Evolutionary conservation across 1,284 basidiomycete species (phyloP), one percentile per base, ranked within the genome.

Genomic region (Puccinia novopanici): DNA sequence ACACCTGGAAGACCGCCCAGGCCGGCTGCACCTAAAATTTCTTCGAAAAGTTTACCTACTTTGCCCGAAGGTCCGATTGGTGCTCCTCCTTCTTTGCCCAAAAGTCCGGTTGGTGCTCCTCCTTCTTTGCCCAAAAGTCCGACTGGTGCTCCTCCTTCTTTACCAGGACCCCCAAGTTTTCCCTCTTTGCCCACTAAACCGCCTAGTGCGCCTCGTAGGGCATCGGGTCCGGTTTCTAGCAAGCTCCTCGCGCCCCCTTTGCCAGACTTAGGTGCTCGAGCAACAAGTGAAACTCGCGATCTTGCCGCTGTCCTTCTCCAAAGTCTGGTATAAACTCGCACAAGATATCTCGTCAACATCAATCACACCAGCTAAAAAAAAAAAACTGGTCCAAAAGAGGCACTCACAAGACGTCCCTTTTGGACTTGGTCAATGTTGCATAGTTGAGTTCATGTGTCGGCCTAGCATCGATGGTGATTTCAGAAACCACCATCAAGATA

Each of bases 351-450:
- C 24, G 22, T 63, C 34, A 63, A 37, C 8, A 40, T 63, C 19
- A 42, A 40, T 63, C 40, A 12, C 12, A 48, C 45, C 12, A 48
- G 30, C 4, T 63, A 19, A 1, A 63, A 22, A n/a, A 63, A 22
- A n/a, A 42, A 1, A 22, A 0, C n/a, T 37, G 4, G 34, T 34
- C 34, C 30, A 30, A 61, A 30, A 30, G 17, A 40, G 40, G 12
- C 5, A 63, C 61, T 63, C 37, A 63, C 61, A 63, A 63, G 61
- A 63, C 19, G 37, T 63, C 61, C 19, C 61, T 40, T 63, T 40
- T 40, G 34, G 61, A 34, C 37, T 63, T 63, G 5, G 61, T 63
- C 30, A 63, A 22, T 19, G 34, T 63, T 63, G 61, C 10, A 63
- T 40, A 37, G 12, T 63, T 63, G 61, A 13, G 61, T n/a, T 40